Conservation (phyloP, 768 basidiomycete species). For the Chalciporus piperatus region DNA sequence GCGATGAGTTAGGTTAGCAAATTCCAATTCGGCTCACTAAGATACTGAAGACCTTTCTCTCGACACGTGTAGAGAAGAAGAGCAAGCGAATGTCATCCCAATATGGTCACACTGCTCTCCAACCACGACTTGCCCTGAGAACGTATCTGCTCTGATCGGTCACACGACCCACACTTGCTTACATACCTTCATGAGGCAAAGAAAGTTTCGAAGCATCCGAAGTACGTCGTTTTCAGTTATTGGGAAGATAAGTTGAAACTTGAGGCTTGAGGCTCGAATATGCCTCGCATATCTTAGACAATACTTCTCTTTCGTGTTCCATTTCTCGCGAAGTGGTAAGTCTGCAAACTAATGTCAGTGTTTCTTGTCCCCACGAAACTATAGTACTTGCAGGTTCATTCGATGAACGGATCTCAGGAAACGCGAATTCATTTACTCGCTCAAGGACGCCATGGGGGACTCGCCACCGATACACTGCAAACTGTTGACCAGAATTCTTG, state of each 20-base stretch:
- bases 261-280: conserved; percentile 20
- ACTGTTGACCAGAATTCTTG: too few relatives aligned
- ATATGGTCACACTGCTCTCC: background rate
- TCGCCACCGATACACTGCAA: too few relatives aligned
- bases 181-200: conserved; percentile 14
- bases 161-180: background rate
- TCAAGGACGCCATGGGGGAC: too few relatives aligned
- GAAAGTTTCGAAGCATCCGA: conserved; percentile 16
- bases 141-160: too few relatives aligned
- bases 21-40: background rate
- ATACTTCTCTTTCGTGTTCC: too few relatives aligned
- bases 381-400: too few relatives aligned
- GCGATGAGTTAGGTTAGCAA: background rate
- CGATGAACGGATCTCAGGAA: too few relatives aligned
- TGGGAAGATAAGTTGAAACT: background rate
- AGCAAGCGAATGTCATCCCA: background rate
- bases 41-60: background rate
- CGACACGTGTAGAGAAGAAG: background rate
- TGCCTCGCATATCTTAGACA: too few relatives aligned
- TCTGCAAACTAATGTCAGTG: too few relatives aligned
- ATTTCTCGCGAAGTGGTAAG: too few relatives aligned
- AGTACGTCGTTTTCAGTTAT: conserved; percentile 8
- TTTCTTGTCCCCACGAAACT: too few relatives aligned
- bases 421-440: too few relatives aligned
- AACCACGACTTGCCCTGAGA: background rate